Evolutionary conservation across 2,329 filamentous ascomycete species (phyloP).

Genomic region (Pseudopyrenochaeta lycopersici): DNA sequence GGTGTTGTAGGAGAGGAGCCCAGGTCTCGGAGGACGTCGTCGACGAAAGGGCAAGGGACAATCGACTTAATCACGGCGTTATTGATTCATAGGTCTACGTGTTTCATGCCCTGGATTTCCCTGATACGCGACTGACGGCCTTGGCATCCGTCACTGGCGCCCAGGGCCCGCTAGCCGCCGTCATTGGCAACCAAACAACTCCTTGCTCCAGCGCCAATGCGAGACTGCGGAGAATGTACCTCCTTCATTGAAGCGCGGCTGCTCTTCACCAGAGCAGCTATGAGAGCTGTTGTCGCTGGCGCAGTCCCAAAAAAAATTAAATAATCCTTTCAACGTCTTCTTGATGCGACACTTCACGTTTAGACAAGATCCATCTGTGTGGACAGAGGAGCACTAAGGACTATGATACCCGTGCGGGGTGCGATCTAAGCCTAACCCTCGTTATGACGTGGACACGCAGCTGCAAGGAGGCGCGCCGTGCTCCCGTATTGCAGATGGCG

Average conservation of each 20-base stretch:
- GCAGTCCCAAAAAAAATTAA: too few relatives aligned
- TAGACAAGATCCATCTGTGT: constrained; percentile 2
- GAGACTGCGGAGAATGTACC: neutral
- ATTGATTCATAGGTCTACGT: constrained; percentile 13
- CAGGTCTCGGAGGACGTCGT: constrained; percentile 4
- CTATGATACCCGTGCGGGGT: constrained; percentile 7
- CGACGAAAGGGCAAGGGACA: neutral
- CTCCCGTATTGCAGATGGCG: neutral
- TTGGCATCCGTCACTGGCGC: constrained; percentile 22
- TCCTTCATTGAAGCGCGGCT: neutral
- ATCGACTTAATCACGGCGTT: constrained; percentile 6
- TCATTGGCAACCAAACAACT: constrained; percentile 12
- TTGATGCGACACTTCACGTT: neutral
- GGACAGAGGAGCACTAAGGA: constrained; percentile 8
- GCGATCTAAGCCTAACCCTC: constrained; percentile 14
- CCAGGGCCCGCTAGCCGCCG: constrained; percentile 11
- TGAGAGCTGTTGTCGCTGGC: too few relatives aligned
- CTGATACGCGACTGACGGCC: constrained; percentile 12
- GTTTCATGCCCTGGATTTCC: constrained; percentile 22
- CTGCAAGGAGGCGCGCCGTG: neutral
- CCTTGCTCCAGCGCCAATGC: neutral
- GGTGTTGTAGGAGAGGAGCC: neutral
- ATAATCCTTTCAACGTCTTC: neutral
- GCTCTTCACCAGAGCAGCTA: too few relatives aligned
- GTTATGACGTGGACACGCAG: constrained; percentile 15